A percentile compares a stretch with the other conserved stretches of the same genome.
Conservation (phyloP, 2,329 filamentous ascomycete genomes). For the Triangularia setosa region DNA sequence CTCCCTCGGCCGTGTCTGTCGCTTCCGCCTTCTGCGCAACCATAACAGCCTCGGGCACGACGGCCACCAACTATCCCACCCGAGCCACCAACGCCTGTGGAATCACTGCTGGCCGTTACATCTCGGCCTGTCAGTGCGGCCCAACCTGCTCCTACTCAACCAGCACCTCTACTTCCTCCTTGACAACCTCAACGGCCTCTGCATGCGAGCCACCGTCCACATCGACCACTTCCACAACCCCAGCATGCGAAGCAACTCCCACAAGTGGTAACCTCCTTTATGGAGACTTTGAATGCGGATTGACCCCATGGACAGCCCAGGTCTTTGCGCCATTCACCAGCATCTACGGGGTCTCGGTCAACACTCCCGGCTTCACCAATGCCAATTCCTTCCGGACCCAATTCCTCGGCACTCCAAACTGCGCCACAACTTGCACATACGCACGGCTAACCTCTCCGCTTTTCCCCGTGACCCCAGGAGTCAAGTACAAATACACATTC, state of each 20-base stretch:
- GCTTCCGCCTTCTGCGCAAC: conserved; percentile 24
- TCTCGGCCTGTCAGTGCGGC: conserved; percentile 24
- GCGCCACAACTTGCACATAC: not conserved
- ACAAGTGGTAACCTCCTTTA: conserved; percentile 11
- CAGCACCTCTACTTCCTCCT: not conserved
- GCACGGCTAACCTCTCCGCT: not conserved
- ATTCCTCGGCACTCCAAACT: not conserved
- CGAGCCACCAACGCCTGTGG: conserved; percentile 23
- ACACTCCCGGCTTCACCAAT: not conserved
- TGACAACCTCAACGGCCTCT: not conserved
- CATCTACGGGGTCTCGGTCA: not conserved
- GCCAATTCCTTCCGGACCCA: not conserved
- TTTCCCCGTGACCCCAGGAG: not conserved
- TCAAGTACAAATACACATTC: conserved; percentile 7
- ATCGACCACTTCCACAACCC: not conserved
- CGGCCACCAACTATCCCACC: conserved; percentile 22
- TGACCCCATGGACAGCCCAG: conserved; percentile 6
- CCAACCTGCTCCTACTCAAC: conserved; percentile 17
- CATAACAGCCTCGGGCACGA: conserved; percentile 21
- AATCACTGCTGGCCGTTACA: conserved; percentile 15
- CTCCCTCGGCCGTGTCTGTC: conserved; percentile 16
- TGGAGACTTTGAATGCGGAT: conserved; percentile 13
- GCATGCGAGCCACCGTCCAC: not conserved
- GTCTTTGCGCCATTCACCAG: conserved; percentile 3
- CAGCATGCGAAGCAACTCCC: not conserved